Conservation (phyloP, 1,284 basidiomycete genomes). For the Mycosarcoma maydis region DNA sequence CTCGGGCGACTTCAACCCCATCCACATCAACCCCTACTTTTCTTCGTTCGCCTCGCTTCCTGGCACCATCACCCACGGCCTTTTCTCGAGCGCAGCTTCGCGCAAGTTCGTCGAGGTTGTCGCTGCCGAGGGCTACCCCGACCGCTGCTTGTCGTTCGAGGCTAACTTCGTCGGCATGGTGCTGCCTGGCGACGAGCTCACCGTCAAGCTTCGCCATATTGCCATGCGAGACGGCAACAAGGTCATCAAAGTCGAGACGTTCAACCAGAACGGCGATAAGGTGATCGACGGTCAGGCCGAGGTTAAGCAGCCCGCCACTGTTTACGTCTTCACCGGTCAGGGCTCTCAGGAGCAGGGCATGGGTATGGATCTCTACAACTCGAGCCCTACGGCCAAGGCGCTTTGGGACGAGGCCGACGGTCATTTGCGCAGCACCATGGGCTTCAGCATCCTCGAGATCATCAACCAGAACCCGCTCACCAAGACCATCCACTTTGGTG, state of each 20-base stretch:
- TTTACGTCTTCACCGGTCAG: constrained; percentile 98
- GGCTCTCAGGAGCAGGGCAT: constrained; percentile 98
- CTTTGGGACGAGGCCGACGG: constrained; percentile 97
- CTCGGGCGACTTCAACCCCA: constrained; percentile 97
- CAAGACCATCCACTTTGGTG: constrained; percentile 97
- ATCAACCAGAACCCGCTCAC: constrained; percentile 60
- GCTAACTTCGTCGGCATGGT: constrained; percentile 90
- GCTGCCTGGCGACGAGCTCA: constrained; percentile 87
- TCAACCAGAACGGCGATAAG: constrained; percentile 86
- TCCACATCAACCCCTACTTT: constrained; percentile 98
- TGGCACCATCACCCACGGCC: constrained; percentile 95
- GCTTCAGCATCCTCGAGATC: constrained; percentile 97
- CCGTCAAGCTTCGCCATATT: constrained; percentile 76
- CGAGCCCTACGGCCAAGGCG: constrained; percentile 88
- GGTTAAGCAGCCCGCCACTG: constrained; percentile 82
- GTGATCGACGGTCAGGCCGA: constrained; percentile 91
- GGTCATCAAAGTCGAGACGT: constrained; percentile 88
- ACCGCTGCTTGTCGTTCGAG: constrained; percentile 71
- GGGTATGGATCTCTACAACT: constrained; percentile 98
- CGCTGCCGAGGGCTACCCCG: constrained; percentile 89
- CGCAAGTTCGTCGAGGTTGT: constrained; percentile 91
- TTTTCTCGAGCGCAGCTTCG: constrained; percentile 95
- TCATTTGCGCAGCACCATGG: constrained; percentile 89
- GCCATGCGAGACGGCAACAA: constrained; percentile 70
- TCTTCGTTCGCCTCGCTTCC: constrained; percentile 91